Percentiles rank a stretch among this genome's conserved stretches.
Evolutionary conservation across 345 rosid species (phyloP).

Genomic region (Barbarea vulgaris): DNA sequence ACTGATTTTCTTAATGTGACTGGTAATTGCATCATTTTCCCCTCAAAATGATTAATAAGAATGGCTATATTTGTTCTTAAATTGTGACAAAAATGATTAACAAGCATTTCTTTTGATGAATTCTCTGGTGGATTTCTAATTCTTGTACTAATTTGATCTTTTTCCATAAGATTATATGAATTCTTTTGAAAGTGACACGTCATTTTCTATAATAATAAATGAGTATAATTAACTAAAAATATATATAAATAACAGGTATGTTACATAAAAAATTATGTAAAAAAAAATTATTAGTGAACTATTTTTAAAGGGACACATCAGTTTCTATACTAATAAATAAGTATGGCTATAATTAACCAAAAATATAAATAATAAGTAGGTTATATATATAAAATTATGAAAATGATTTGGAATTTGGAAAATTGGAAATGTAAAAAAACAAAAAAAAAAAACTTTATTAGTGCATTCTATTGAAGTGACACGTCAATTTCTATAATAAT

Average conservation of each 20-base stretch:
- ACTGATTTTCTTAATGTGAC: neutral
- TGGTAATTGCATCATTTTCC: neutral
- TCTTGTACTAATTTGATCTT: neutral
- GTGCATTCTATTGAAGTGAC: too few species aligned
- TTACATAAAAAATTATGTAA: neutral
- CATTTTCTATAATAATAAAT: neutral
- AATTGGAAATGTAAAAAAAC: too few species aligned
- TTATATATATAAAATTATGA: neutral
- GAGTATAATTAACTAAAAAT: neutral
- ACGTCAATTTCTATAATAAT: too few species aligned
- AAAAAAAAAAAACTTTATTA: too few species aligned
- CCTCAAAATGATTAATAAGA: neutral
- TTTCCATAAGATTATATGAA: neutral
- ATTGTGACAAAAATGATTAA: neutral
- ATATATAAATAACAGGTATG: neutral
- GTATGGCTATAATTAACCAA: neutral
- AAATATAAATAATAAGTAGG: neutral
- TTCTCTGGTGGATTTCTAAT: neutral
- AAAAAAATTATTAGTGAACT: too few species aligned
- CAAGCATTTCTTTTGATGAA: neutral
- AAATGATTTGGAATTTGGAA: neutral
- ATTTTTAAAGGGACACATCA: too few species aligned
- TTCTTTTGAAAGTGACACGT: too few species aligned
- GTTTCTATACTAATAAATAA: neutral
- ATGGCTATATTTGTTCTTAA: constrained; percentile 10